phyloP scores from a whole-genome alignment of 176 grass and related monocot genomes.

The Chloris gayana region DNA sequence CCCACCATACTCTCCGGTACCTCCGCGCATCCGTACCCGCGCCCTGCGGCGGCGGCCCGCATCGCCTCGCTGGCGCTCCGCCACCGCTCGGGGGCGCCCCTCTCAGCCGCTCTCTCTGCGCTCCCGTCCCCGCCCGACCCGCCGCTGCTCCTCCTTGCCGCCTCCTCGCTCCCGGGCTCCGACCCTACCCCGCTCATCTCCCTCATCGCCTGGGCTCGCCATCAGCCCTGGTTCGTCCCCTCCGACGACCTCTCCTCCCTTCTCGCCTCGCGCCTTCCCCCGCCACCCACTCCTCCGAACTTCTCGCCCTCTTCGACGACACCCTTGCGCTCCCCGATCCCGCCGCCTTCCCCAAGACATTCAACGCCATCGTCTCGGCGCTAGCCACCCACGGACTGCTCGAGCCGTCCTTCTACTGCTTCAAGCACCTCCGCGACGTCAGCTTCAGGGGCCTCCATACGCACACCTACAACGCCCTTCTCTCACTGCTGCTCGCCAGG shows the following conservation, averaged over 20 bases:
- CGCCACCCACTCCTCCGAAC: constrained; percentile 50
- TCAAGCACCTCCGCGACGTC: constrained; percentile 79
- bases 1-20: constrained; percentile 74
- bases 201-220: constrained; percentile 76
- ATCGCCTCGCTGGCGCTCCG: constrained; percentile 74
- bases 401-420: constrained; percentile 78
- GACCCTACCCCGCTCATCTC: constrained; percentile 79
- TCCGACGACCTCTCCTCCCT: constrained; percentile 53
- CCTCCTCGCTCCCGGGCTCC: constrained; percentile 70
- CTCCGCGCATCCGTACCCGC: constrained; percentile 72
- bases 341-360: constrained; percentile 57
- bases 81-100: constrained; percentile 68
- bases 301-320: constrained; percentile 66
- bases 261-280: constrained; percentile 52
- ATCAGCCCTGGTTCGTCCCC: constrained; percentile 70
- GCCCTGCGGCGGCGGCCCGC: constrained; percentile 65
- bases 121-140: constrained; percentile 76
- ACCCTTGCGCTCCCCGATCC: constrained; percentile 62
- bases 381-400: constrained; percentile 60
- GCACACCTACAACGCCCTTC: constrained; percentile 74
- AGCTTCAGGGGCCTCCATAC: constrained; percentile 55
- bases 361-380: constrained; percentile 61
- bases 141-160: constrained; percentile 58
- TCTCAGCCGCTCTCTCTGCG: constrained; percentile 69
- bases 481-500: constrained; percentile 79